phyloP scores from a whole-genome alignment of 768 basidiomycete genomes.

The Lentinula lateritia region DNA sequence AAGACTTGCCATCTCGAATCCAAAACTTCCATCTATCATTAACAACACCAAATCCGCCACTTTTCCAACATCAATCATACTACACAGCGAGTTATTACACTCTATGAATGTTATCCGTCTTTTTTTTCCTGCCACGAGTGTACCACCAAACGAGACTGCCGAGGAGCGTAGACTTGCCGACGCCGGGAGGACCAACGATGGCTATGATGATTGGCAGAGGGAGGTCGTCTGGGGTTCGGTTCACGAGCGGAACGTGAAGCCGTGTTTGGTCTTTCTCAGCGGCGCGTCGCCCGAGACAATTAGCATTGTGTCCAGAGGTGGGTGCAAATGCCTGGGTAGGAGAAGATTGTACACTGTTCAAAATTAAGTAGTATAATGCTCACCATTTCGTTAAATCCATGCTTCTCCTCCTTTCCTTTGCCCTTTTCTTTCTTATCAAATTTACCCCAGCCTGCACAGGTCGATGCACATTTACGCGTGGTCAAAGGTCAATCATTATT shows the following conservation, averaged over 20 bases:
- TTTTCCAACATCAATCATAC: no score
- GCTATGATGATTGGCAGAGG: slow-evolving; percentile 95
- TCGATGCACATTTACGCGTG: no score
- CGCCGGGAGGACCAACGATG: no score
- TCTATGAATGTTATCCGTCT: slow-evolving; percentile 93
- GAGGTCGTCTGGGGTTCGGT: slow-evolving; percentile 86
- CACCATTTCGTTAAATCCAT: no score
- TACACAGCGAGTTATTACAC: slow-evolving; percentile 95
- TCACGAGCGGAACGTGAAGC: slow-evolving; percentile 92
- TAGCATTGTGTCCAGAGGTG: slow-evolving; percentile 84
- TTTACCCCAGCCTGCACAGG: no score
- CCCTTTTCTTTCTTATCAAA: no score
- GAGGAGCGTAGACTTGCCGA: slow-evolving; percentile 90
- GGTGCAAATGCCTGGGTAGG: slow-evolving; percentile 79
- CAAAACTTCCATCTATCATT: slow-evolving; percentile 97
- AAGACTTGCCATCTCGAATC: slow-evolving; percentile 78
- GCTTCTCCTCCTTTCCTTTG: no score
- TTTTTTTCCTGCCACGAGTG: slow-evolving; percentile 87
- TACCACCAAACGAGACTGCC: slow-evolving; percentile 88
- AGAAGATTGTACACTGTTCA: no score
- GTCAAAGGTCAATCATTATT: no score
- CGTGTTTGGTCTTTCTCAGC: slow-evolving; percentile 92
- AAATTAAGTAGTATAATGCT: no score
- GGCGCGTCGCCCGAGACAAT: slow-evolving; percentile 83
- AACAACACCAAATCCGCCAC: slow-evolving; percentile 93